Base-by-base conservation (phyloP, 2,329 filamentous ascomycete genomes). In the Diaporthe eres region DNA sequence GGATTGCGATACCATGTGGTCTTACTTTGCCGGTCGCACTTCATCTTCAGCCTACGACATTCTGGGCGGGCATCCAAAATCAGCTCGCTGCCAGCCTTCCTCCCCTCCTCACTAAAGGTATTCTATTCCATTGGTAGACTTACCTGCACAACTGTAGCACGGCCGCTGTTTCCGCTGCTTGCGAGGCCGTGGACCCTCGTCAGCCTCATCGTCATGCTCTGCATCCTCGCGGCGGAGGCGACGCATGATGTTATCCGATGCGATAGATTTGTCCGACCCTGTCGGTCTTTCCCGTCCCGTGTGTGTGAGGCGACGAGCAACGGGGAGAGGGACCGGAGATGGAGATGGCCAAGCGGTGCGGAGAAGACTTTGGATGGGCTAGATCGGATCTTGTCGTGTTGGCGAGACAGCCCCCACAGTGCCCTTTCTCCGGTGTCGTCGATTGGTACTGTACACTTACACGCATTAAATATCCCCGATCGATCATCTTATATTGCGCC, bases 1-100 rank as follows among this genome's bases (percentile, higher is more conserved):
- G 22, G n/a, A 2, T 63, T 39, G 12, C 22, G 13, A 19, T 44
- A 63, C 12, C 28, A 15, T 34, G 10, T 25, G 37, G 37, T 25
- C 58, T 63, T 28, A 63, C 58, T 37, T 63, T 63, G 37, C n/a
- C 58, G 58, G 58, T 63, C 58, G 12, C 58, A 63, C 19, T 63
- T 63, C 58, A 63, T 63, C n/a, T 63, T 63, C n/a, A 63, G n/a
- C 13, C 58, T 63, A 39, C 58, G 58, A 39, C 58, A 63, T 44
- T 63, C 58, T 63, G 37, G 58, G 28, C 58, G 9, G 6, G n/a
- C 13, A 44, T 10, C 1, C 8, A 9, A 17, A 19, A 44, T 63
- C 58, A 63, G 58, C 58, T 63, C n/a, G 12, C 37, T 63, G 58
- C 5, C 37, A n/a, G 13, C 7, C 7, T 22, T 19, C 28, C 4